Percentiles rank a stretch among this genome's conserved stretches.
These are phyloP conservation scores for Musa itinerans DNA, from an alignment of 176 grass and related monocot species.

Conservation along the genomic window DNA sequence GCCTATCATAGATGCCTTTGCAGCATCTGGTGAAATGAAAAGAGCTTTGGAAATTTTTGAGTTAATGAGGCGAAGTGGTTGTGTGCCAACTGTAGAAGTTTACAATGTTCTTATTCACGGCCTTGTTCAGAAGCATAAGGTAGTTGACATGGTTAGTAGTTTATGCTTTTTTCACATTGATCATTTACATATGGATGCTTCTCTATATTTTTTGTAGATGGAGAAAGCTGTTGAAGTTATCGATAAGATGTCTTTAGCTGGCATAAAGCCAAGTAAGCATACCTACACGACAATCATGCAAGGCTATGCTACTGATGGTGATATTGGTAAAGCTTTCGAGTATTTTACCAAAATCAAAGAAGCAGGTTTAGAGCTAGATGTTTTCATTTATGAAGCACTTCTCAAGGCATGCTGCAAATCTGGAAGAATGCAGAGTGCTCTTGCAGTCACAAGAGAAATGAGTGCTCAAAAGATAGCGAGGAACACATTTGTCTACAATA, in stretches of 20 bases:
- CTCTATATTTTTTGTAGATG: slow-evolving; percentile 43
- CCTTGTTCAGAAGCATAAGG: slow-evolving; percentile 73
- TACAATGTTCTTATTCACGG: slow-evolving; percentile 97
- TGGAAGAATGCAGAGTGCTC: slow-evolving; percentile 94
- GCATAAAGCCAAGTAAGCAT: slow-evolving; percentile 57
- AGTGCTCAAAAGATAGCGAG: slow-evolving; percentile 61
- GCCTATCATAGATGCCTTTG: slow-evolving; percentile 91
- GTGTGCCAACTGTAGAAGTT: slow-evolving; percentile 66
- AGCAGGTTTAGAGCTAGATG: slow-evolving; percentile 61
- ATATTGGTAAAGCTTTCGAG: slow-evolving; percentile 79
- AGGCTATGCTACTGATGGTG: slow-evolving; percentile 71
- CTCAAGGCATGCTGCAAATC: slow-evolving; percentile 92
- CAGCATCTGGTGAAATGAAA: slow-evolving; percentile 73
- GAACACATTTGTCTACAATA: slow-evolving; percentile 94
- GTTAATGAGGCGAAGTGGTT: slow-evolving; percentile 66
- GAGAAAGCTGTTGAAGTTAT: slow-evolving; percentile 71
- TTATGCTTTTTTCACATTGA: neutral
- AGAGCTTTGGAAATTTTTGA: slow-evolving; percentile 70
- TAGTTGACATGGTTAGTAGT: slow-evolving; percentile 12
- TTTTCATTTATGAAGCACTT: slow-evolving; percentile 86
- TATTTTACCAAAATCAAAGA: slow-evolving; percentile 96
- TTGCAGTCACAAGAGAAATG: slow-evolving; percentile 85
- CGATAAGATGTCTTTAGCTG: slow-evolving; percentile 64
- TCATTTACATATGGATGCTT: slow-evolving; percentile 1
- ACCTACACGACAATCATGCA: slow-evolving; percentile 92